These are phyloP conservation scores for Stagonosporopsis cucurbitacearum DNA, from an alignment of 2,329 filamentous ascomycete genomes.

Conservation along the genomic window DNA sequence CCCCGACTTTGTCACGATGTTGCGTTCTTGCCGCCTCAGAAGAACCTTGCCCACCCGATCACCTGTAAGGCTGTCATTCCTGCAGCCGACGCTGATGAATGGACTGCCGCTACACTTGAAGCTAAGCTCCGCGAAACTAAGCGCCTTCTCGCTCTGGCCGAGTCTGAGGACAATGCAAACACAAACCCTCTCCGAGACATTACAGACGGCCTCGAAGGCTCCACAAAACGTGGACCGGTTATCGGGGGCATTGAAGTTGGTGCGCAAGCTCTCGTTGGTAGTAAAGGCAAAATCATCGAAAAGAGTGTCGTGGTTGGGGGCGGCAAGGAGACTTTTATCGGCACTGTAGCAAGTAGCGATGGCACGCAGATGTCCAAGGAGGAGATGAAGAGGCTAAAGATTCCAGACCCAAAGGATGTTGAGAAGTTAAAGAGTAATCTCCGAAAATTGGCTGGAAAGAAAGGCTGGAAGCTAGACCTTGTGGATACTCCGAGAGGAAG, in stretches of 20 bases:
- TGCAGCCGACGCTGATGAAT: constrained; percentile 60
- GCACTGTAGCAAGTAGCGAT: constrained; percentile 63
- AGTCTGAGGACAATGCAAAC: constrained; percentile 22
- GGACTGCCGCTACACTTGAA: constrained; percentile 45
- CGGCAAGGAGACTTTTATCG: constrained; percentile 61
- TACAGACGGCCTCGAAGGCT: constrained; percentile 36
- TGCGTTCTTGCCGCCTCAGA: constrained; percentile 81
- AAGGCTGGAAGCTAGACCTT: constrained; percentile 81
- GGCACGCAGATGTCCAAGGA: constrained; percentile 68
- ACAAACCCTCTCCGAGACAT: constrained; percentile 46
- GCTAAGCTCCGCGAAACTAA: constrained; percentile 41
- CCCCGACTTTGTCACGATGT: constrained; percentile 86
- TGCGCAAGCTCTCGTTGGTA: constrained; percentile 61
- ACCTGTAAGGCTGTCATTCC: constrained; percentile 74
- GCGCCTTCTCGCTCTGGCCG: constrained; percentile 27
- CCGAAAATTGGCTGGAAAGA: constrained; percentile 70
- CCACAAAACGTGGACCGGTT: constrained; percentile 49
- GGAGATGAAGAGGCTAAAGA: constrained; percentile 71
- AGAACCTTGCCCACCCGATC: constrained; percentile 77
- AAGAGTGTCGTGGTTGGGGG: constrained; percentile 57
- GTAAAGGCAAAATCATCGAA: constrained; percentile 63
- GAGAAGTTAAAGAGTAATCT: constrained; percentile 73
- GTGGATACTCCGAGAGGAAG: constrained; percentile 70
- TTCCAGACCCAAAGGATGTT: constrained; percentile 68
- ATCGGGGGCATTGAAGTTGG: constrained; percentile 67